A percentile compares a stretch with the other conserved stretches of the same genome.
Evolutionary conservation across 192 early-diverging fungal species (phyloP).

Genomic region (Coemansia sp.): DNA sequence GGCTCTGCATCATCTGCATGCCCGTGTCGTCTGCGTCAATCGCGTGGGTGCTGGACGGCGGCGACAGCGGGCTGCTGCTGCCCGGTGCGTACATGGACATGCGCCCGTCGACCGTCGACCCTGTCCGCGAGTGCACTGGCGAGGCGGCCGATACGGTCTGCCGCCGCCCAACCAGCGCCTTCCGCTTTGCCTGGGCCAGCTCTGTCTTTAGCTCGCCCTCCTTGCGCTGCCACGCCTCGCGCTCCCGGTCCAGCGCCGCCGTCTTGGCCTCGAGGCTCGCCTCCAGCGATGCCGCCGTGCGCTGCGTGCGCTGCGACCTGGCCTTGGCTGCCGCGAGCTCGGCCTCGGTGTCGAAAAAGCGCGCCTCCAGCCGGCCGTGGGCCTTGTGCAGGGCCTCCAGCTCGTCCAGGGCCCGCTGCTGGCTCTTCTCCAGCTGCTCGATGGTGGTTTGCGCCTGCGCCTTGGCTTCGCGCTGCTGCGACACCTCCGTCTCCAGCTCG

Average conservation of each 20-base stretch:
- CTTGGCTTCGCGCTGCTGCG: conserved; percentile 33
- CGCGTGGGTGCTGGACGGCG: conserved; percentile 4
- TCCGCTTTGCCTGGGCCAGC: conserved; percentile 35
- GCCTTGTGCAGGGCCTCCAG: conserved; percentile 30
- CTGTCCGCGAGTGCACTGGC: conserved; percentile 1
- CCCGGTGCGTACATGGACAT: conserved; percentile 14
- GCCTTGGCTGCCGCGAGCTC: conserved; percentile 13
- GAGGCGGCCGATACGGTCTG: conserved; percentile 37
- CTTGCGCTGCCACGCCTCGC: conserved; percentile 29
- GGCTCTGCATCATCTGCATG: conserved; percentile 3
- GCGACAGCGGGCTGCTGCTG: neutral
- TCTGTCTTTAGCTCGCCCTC: conserved; percentile 33
- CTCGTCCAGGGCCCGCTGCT: conserved; percentile 29
- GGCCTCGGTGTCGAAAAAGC: conserved; percentile 28
- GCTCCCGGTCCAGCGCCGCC: conserved; percentile 33
- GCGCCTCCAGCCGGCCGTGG: conserved; percentile 41
- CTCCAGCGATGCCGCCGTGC: conserved; percentile 15
- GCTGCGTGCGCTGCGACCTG: conserved; percentile 23
- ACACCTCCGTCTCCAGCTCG: conserved; percentile 32
- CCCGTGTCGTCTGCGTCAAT: neutral
- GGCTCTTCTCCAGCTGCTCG: conserved; percentile 27
- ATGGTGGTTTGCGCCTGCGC: conserved; percentile 6
- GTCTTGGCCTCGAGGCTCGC: conserved; percentile 8
- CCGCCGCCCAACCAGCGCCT: conserved; percentile 27
- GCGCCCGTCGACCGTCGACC: no score